A percentile compares a stretch with the other conserved stretches of the same genome.
These are phyloP conservation scores for Deinandra increscens DNA, from an alignment of 129 eudicot species.

Conservation along the genomic window DNA sequence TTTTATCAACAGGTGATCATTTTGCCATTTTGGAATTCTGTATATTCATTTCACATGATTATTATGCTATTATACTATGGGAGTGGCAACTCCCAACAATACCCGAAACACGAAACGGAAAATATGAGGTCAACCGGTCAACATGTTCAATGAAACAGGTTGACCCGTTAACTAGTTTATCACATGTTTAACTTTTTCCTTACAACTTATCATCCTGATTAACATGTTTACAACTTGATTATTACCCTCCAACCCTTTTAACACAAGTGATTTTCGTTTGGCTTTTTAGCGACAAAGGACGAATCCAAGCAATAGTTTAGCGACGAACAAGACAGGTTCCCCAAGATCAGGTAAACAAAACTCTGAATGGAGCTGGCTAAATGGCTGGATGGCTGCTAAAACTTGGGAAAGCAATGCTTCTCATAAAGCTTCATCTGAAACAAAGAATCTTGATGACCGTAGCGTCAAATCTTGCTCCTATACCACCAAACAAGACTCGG, in stretches of 20 bases:
- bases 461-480: conserved; percentile 40
- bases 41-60: background rate
- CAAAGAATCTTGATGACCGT: conserved; percentile 32
- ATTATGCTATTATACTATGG: no score
- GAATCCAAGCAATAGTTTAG: conserved; percentile 30
- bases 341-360: conserved; percentile 38
- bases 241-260: no score
- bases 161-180: no score
- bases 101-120: no score
- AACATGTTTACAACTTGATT: no score
- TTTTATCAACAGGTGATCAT: conserved; percentile 62
- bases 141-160: no score
- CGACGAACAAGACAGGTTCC: conserved; percentile 14
- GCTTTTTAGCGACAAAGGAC: conserved; percentile 45
- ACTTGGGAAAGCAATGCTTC: conserved; percentile 61
- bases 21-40: background rate
- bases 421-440: conserved; percentile 31
- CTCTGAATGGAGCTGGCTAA: conserved; percentile 67
- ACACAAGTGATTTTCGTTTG: background rate
- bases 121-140: no score
- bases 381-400: conserved; percentile 93
- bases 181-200: no score
- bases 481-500: conserved; percentile 42
- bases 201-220: no score
- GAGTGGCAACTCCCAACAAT: no score